Evolutionary conservation across 2,329 filamentous ascomycete genomes (phyloP).

Genomic region (Ascochyta clinopodiicola): DNA sequence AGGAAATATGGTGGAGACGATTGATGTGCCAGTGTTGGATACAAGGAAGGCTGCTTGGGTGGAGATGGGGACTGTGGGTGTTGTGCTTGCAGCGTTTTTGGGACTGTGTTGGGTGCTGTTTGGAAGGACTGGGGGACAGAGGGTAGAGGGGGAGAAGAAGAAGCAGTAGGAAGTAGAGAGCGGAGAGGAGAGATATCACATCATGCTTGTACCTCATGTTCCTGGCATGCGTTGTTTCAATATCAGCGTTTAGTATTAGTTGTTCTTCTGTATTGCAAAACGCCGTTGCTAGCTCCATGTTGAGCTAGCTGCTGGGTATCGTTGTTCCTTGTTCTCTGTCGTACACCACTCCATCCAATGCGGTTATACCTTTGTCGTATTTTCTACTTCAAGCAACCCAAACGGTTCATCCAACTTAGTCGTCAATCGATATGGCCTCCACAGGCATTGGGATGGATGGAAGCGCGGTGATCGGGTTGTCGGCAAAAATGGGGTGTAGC

Average conservation of each 20-base stretch:
- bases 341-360: not conserved
- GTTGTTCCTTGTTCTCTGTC: not conserved
- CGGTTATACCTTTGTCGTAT: not conserved
- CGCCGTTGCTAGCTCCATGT: constrained; percentile 2
- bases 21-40: constrained; percentile 15
- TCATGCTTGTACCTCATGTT: not conserved
- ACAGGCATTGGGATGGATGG: constrained; percentile 35
- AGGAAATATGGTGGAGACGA: constrained; percentile 3
- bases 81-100: constrained; percentile 53
- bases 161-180: constrained; percentile 21
- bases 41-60: constrained; percentile 43
- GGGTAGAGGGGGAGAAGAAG: constrained; percentile 26
- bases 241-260: not conserved
- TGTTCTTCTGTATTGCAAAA: constrained; percentile 5
- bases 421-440: constrained; percentile 20
- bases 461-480: constrained; percentile 25
- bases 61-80: constrained; percentile 51
- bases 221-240: not conserved
- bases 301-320: constrained; percentile 16
- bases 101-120: constrained; percentile 54
- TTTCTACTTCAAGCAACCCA: not conserved
- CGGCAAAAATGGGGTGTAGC: constrained; percentile 68
- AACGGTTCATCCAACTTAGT: not conserved
- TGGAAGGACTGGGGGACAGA: constrained; percentile 15
- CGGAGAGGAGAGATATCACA: not conserved